phyloP scores from a whole-genome alignment of 2,329 filamentous ascomycete species.

The Aspergillus tanneri region DNA sequence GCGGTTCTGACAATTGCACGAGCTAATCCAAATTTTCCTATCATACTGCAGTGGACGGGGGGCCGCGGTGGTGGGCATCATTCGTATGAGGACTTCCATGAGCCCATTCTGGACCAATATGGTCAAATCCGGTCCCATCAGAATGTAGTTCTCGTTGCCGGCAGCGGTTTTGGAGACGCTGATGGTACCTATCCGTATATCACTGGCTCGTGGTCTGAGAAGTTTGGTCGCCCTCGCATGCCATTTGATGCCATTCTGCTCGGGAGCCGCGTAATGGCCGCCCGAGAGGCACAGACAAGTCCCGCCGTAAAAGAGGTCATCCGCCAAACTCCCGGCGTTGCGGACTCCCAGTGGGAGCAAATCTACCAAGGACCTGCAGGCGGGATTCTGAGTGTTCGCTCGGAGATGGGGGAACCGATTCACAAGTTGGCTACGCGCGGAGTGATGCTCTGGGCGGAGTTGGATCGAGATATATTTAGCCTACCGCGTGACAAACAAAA shows the following conservation, averaged over 20 bases:
- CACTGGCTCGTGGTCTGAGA: slow-evolving; percentile 81
- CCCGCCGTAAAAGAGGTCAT: slow-evolving; percentile 86
- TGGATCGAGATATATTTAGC: slow-evolving; percentile 98
- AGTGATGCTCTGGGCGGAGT: slow-evolving; percentile 96
- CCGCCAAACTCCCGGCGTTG: slow-evolving; percentile 77
- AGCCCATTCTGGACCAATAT: slow-evolving; percentile 88
- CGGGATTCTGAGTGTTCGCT: slow-evolving; percentile 92
- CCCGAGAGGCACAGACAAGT: slow-evolving; percentile 86
- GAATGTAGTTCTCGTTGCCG: slow-evolving; percentile 84
- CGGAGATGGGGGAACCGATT: slow-evolving; percentile 99
- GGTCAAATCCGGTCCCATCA: slow-evolving; percentile 77
- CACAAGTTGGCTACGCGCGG: slow-evolving; percentile 97
- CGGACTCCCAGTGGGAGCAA: slow-evolving; percentile 83
- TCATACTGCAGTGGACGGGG: slow-evolving; percentile 90
- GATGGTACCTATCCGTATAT: slow-evolving; percentile 91
- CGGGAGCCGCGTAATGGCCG: slow-evolving; percentile 90
- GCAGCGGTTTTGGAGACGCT: slow-evolving; percentile 84
- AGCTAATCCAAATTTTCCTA: slow-evolving; percentile 83
- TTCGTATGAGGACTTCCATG: slow-evolving; percentile 92
- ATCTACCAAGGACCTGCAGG: slow-evolving; percentile 89
- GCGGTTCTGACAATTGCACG: slow-evolving; percentile 88
- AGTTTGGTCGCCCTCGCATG: slow-evolving; percentile 87
- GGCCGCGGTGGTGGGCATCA: slow-evolving; percentile 91
- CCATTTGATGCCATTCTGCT: slow-evolving; percentile 89
- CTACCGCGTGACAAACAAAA: slow-evolving; percentile 97